These are phyloP conservation scores for Trichoderma asperelloides DNA, from an alignment of 495 filamentous ascomycete species.

Conservation along the genomic window DNA sequence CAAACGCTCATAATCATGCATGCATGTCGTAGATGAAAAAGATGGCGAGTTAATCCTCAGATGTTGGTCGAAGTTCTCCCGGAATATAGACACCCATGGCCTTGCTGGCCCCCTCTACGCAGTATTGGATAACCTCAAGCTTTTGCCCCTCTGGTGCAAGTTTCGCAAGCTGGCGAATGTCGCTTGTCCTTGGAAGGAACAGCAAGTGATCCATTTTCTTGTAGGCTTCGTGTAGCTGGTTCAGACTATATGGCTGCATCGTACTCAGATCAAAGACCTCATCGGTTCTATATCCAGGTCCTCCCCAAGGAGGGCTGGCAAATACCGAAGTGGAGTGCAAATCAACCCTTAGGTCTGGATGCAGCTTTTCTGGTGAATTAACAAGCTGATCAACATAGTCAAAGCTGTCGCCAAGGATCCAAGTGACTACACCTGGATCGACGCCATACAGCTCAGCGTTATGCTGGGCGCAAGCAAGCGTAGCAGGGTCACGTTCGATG, in stretches of 20 bases:
- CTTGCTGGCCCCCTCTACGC: conserved; percentile 83
- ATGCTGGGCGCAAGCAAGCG: conserved; percentile 79
- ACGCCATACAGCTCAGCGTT: conserved; percentile 89
- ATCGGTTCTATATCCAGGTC: conserved; percentile 68
- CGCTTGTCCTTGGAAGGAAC: conserved; percentile 81
- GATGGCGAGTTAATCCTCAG: not conserved
- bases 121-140: conserved; percentile 79
- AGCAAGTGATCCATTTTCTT: conserved; percentile 49
- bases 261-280: conserved; percentile 73
- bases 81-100: conserved; percentile 49
- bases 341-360: conserved; percentile 28
- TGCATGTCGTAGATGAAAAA: not conserved
- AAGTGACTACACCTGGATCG: conserved; percentile 59
- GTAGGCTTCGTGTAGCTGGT: conserved; percentile 52
- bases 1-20: not conserved
- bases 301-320: conserved; percentile 92
- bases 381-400: conserved; percentile 29
- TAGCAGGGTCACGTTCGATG: conserved; percentile 70
- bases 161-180: conserved; percentile 72
- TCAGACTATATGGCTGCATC: conserved; percentile 80
- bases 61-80: conserved; percentile 3
- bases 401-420: conserved; percentile 79
- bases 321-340: conserved; percentile 54
- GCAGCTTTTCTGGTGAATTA: conserved; percentile 17
- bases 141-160: conserved; percentile 36